A percentile compares a stretch with the other conserved stretches of the same genome.
phyloP scores from a whole-genome alignment of 129 eudicot genomes.

The Flaveria bidentis region DNA sequence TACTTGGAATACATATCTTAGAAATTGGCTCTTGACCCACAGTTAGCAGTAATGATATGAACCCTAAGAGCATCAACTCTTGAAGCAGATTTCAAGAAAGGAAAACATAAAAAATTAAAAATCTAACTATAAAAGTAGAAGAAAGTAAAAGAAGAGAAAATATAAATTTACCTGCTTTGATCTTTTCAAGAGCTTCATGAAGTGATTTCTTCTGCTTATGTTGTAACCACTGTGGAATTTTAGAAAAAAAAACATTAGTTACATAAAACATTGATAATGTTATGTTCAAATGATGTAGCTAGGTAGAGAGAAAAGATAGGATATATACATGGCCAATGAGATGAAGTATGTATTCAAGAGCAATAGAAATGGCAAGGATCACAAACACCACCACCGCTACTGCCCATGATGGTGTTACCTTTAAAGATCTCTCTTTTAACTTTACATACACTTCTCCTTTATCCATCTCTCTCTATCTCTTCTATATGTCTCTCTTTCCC shows the following conservation, averaged over 20 bases:
- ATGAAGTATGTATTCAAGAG: slow-evolving; percentile 37
- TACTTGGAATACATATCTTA: slow-evolving; percentile 51
- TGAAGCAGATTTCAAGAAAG: not conserved
- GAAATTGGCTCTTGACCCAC: slow-evolving; percentile 43
- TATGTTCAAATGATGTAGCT: too few species aligned
- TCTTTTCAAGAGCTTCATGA: slow-evolving; percentile 63
- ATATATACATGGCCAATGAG: slow-evolving; percentile 26
- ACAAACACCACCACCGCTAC: slow-evolving; percentile 41
- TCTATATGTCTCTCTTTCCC: not conserved
- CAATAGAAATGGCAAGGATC: slow-evolving; percentile 35
- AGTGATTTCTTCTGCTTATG: slow-evolving; percentile 46
- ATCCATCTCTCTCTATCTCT: slow-evolving; percentile 15
- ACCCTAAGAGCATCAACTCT: slow-evolving; percentile 75
- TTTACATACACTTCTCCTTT: not conserved
- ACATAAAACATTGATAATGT: too few species aligned
- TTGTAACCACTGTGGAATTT: slow-evolving; percentile 40
- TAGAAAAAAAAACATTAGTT: not conserved
- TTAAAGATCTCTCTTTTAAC: slow-evolving; percentile 32
- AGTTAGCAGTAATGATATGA: slow-evolving; percentile 62
- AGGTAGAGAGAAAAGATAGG: not conserved
- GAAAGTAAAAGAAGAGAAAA: not conserved
- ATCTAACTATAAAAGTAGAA: not conserved
- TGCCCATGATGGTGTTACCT: slow-evolving; percentile 42
- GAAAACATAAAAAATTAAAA: not conserved
- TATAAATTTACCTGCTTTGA: slow-evolving; percentile 51